Evolutionary conservation across 208 protist species (phyloP).

Genomic region (Trypanosoma avium): DNA sequence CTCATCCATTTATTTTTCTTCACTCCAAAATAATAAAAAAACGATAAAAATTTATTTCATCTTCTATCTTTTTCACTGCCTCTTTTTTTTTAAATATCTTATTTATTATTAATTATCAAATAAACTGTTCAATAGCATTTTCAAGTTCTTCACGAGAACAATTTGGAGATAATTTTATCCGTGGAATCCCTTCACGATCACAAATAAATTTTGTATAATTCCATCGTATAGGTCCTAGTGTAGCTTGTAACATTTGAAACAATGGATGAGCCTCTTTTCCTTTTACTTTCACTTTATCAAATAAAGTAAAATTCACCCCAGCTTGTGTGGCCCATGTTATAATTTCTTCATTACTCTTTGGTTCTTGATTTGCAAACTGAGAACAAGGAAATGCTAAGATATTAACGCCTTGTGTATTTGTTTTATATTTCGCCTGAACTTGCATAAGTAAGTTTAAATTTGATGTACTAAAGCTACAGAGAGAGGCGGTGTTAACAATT

Average conservation of each 20-base stretch:
- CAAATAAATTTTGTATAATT: slow-evolving; percentile 81
- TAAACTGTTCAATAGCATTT: not conserved
- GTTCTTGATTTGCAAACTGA: slow-evolving; percentile 74
- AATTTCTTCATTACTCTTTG: slow-evolving; percentile 41
- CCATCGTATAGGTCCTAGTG: slow-evolving; percentile 51
- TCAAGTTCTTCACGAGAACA: not conserved
- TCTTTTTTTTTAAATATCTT: too few species aligned
- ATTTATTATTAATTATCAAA: not conserved
- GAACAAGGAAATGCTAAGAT: slow-evolving; percentile 63
- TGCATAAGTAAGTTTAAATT: slow-evolving; percentile 55
- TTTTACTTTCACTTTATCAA: slow-evolving; percentile 64
- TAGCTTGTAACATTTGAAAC: slow-evolving; percentile 50
- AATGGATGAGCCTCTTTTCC: slow-evolving; percentile 45
- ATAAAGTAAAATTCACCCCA: slow-evolving; percentile 47
- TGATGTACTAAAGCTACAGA: slow-evolving; percentile 43
- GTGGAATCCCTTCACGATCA: slow-evolving; percentile 44
- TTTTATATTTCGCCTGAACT: slow-evolving; percentile 35
- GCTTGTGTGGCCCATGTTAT: slow-evolving; percentile 29
- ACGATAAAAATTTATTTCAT: too few species aligned
- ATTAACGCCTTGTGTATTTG: slow-evolving; percentile 35
- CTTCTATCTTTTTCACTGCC: too few species aligned
- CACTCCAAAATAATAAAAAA: too few species aligned
- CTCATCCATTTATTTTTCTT: too few species aligned
- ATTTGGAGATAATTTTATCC: slow-evolving; percentile 4
- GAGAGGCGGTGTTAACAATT: slow-evolving; percentile 66